Evolutionary conservation across 148 eudicot genomes (phyloP).

Genomic region (Chenopodium album): DNA sequence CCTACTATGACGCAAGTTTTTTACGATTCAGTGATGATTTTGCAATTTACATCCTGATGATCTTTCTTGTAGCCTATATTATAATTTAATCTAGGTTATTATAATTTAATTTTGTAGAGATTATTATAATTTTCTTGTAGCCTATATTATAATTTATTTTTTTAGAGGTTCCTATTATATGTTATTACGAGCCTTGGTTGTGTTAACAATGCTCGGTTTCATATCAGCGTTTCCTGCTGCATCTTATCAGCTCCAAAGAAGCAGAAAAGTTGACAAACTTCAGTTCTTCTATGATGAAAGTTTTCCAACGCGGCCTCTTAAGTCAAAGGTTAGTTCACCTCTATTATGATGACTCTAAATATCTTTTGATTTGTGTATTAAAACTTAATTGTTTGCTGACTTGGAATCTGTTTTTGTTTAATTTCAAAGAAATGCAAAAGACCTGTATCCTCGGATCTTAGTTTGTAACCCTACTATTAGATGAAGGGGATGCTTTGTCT

Average conservation of each 20-base stretch:
- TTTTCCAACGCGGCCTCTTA: constrained; percentile 89
- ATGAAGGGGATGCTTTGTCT: constrained; percentile 17
- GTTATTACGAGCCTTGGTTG: neutral
- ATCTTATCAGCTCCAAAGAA: constrained; percentile 83
- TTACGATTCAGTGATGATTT: neutral
- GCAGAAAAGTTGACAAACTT: constrained; percentile 71
- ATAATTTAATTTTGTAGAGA: neutral
- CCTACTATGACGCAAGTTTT: neutral
- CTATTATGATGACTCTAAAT: neutral
- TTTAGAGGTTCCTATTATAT: neutral
- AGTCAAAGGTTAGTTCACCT: constrained; percentile 61
- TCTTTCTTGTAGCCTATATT: neutral
- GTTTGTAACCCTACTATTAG: neutral
- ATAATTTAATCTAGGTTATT: neutral
- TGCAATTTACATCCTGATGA: neutral
- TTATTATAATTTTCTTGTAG: too few relatives aligned
- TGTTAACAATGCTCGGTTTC: neutral
- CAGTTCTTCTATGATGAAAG: constrained; percentile 89
- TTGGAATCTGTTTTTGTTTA: neutral
- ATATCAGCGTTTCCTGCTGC: constrained; percentile 79
- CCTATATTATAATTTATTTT: neutral
- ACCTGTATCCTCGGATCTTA: neutral
- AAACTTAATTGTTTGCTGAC: neutral
- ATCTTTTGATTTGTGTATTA: neutral
- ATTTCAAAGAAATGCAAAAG: neutral